Evolutionary conservation across 2,329 filamentous ascomycete species (phyloP), one percentile per base, ranked within the genome.

Genomic region (Sordariomycetes sp.): DNA sequence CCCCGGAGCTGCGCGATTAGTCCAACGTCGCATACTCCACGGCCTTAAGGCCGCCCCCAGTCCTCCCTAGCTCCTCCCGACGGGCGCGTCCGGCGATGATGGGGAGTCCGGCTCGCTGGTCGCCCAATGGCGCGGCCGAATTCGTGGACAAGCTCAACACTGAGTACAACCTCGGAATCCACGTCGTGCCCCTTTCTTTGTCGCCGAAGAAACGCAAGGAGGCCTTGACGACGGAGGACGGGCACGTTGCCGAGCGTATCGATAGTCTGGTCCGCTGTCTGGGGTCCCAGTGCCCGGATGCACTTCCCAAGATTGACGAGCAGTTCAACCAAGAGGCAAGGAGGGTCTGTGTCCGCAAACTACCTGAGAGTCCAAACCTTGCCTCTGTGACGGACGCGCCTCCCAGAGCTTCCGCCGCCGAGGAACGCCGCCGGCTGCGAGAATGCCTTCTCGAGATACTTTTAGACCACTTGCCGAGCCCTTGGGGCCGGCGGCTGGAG

Each of bases 371-470:
- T 59, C 55, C 60, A 56, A 61, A 64, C 58, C 64, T 58, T 10
- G 58, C 59, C 50, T 59, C 61, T 15, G 62, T 55, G n/a, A 58
- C 53, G 51, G 20, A 51, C 17, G 62, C 61, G 64, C 63, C 64
- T 63, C 64, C 61, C 61, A 55, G 60, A 15, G 55, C 61, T 58
- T 59, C 59, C 50, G 59, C 56, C 45, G 60, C 25, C 7, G 39
- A 57, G 58, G 61, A 65, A 59, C 65, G 63, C 52, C 62, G 60
- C 57, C 62, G 56, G 15, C 63, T 69, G 0, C 65, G 67, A 24
- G 32, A 50, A 10, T 62, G 64, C 32, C 61, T 69, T 1, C 45
- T 67, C 53, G 20, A 58, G 57, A 55, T 62, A 56, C 52, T 65
- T 24, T 13, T 20, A 22, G 17, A 13, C 28, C 32, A 17, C 17